phyloP scores from a whole-genome alignment of 371 early-diverging fungal species.

The Massospora cicadina region DNA sequence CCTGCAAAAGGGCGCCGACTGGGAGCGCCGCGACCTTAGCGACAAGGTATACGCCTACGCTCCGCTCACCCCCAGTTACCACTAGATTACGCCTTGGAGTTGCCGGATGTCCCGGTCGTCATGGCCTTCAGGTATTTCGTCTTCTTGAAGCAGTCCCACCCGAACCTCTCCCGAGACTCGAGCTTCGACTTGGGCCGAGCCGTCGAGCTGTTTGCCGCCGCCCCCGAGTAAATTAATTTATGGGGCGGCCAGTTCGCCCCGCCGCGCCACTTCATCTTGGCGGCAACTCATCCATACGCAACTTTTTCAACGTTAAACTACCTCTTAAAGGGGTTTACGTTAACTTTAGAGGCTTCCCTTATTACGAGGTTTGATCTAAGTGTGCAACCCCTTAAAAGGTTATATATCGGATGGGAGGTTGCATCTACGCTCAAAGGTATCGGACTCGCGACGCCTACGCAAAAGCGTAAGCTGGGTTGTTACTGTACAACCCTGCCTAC shows the following conservation, averaged over 20 bases:
- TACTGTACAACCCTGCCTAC: no score
- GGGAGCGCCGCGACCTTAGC: background rate
- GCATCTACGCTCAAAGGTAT: no score
- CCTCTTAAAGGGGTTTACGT: no score
- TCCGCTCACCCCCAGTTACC: background rate
- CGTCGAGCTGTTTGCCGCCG: conserved; percentile 2
- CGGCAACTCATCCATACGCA: no score
- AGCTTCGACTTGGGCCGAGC: conserved; percentile 5
- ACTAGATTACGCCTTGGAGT: conserved; percentile 4
- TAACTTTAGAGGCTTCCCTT: no score
- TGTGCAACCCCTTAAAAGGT: no score
- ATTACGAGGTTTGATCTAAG: no score
- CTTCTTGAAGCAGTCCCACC: conserved; percentile 8
- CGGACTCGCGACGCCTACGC: no score
- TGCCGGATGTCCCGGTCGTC: conserved; percentile 6
- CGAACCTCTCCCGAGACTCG: background rate
- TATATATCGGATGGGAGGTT: no score
- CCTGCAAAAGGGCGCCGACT: conserved; percentile 5
- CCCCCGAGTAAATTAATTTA: background rate
- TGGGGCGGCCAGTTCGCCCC: background rate
- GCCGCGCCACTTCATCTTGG: no score
- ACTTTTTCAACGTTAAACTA: no score
- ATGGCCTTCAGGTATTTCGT: conserved; percentile 11
- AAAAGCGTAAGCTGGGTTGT: no score
- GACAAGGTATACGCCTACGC: conserved; percentile 4